A percentile compares a stretch with the other conserved stretches of the same genome.
Conservation (phyloP, 305 asterid species). For the Fraxinus ornus region DNA sequence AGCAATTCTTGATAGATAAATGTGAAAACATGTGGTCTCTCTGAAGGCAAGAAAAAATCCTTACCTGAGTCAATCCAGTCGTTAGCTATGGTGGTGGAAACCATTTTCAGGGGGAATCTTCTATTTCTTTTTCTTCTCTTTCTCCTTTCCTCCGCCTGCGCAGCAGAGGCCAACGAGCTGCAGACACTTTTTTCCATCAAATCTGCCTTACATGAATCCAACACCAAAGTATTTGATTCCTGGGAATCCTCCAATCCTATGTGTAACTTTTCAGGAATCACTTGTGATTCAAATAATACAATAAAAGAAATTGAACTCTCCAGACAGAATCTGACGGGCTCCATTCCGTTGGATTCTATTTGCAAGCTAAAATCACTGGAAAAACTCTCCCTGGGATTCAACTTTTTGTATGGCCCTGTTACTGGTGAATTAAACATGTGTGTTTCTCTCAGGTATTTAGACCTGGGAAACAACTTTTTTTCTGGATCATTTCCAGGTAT, state of each 20-base stretch:
- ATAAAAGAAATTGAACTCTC: slow-evolving; percentile 41
- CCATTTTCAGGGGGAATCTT: slow-evolving; percentile 4
- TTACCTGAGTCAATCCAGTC: background rate
- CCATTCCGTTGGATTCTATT: slow-evolving; percentile 30
- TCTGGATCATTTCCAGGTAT: slow-evolving; percentile 38
- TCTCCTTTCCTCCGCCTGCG: slow-evolving; percentile 10
- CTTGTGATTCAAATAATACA: slow-evolving; percentile 16
- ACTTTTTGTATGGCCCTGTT: slow-evolving; percentile 31
- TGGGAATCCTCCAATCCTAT: slow-evolving; percentile 29
- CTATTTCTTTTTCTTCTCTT: background rate
- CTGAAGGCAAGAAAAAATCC: slow-evolving; percentile 8
- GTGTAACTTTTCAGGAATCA: slow-evolving; percentile 33
- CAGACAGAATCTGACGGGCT: slow-evolving; percentile 26
- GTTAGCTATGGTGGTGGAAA: slow-evolving; percentile 24
- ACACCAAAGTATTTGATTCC: slow-evolving; percentile 27
- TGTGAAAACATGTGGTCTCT: background rate
- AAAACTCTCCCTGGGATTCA: slow-evolving; percentile 35
- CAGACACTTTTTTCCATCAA: slow-evolving; percentile 32
- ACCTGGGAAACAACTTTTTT: slow-evolving; percentile 37
- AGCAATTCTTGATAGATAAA: background rate
- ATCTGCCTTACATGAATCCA: slow-evolving; percentile 24
- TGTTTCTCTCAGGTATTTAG: slow-evolving; percentile 33
- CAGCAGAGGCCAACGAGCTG: slow-evolving; percentile 24
- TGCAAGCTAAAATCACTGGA: slow-evolving; percentile 40
- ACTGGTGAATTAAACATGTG: slow-evolving; percentile 32